Conservation (phyloP, 371 early-diverging fungal genomes). For the Apophysomyces variabilis region DNA sequence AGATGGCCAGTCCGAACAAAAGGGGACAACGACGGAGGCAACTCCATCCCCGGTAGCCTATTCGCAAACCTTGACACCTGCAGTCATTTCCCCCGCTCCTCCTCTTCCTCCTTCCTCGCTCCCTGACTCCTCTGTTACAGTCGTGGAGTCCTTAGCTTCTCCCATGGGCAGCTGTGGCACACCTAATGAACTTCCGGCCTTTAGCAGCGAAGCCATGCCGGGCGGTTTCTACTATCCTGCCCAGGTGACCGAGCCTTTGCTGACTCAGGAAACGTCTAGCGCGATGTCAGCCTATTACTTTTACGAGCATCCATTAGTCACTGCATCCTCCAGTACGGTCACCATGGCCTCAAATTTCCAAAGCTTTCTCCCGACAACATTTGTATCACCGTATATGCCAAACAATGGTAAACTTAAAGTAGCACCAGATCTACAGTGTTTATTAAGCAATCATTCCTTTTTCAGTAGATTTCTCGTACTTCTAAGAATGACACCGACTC, state of each 20-base stretch:
- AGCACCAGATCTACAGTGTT: neutral
- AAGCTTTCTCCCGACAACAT: constrained; percentile 3
- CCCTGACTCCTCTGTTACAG: neutral
- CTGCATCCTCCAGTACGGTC: neutral
- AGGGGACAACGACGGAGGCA: neutral
- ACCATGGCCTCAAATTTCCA: neutral
- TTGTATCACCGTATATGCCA: constrained; percentile 9
- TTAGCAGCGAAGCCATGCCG: neutral
- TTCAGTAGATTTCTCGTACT: neutral
- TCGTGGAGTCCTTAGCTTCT: neutral
- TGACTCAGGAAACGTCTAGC: neutral
- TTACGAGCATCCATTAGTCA: neutral
- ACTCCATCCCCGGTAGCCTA: neutral
- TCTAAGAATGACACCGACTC: neutral
- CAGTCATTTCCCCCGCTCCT: neutral
- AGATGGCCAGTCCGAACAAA: neutral
- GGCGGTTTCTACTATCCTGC: neutral
- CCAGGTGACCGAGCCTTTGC: neutral
- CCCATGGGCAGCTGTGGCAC: neutral
- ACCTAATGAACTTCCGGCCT: neutral
- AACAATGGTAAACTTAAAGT: constrained; percentile 2
- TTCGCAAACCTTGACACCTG: neutral
- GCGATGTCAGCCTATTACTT: neutral
- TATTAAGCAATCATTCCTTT: constrained; percentile 4
- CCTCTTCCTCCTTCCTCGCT: neutral